Conservation (phyloP, 768 basidiomycete species). For the Leccinum rimulosum region DNA sequence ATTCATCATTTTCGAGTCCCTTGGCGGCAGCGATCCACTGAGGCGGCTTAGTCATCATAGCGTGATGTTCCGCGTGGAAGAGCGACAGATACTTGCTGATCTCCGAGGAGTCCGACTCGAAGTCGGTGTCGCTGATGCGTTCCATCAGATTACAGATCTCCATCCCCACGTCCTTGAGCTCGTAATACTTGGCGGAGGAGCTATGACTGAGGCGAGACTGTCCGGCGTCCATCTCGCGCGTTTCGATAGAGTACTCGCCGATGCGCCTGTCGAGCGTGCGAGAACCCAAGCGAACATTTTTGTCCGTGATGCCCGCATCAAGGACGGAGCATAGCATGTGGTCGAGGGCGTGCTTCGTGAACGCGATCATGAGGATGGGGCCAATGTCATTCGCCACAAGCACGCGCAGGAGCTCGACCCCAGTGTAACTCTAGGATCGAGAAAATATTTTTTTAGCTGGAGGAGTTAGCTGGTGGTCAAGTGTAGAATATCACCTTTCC, state of each 20-base stretch:
- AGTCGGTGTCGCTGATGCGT: conserved; percentile 33
- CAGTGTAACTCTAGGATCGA: conserved; percentile 54
- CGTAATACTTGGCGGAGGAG: conserved; percentile 32
- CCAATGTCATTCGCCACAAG: conserved; percentile 50
- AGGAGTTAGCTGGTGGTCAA: background rate
- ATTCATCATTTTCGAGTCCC: conserved; percentile 14
- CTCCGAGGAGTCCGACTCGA: conserved; percentile 35
- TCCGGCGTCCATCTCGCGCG: conserved; percentile 47
- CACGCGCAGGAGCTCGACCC: conserved; percentile 65
- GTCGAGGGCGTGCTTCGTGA: conserved; percentile 79
- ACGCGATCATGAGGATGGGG: conserved; percentile 59
- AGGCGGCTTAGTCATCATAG: conserved; percentile 42
- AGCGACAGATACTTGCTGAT: conserved; percentile 42
- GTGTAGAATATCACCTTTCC: conserved; percentile 53
- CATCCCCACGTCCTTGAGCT: conserved; percentile 44
- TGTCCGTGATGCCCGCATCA: conserved; percentile 59
- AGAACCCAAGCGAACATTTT: conserved; percentile 69
- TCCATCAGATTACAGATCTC: conserved; percentile 49
- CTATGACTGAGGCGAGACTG: conserved; percentile 40
- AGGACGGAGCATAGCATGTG: conserved; percentile 65
- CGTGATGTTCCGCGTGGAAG: conserved; percentile 49
- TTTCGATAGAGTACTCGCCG: conserved; percentile 58
- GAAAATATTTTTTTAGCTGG: background rate
- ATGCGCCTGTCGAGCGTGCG: conserved; percentile 61
- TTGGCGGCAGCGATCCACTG: conserved; percentile 40